A percentile compares a stretch with the other conserved stretches of the same genome.
These are phyloP conservation scores for Neurospora tetrasperma DNA, from an alignment of 495 filamentous ascomycete genomes.

Conservation along the genomic window DNA sequence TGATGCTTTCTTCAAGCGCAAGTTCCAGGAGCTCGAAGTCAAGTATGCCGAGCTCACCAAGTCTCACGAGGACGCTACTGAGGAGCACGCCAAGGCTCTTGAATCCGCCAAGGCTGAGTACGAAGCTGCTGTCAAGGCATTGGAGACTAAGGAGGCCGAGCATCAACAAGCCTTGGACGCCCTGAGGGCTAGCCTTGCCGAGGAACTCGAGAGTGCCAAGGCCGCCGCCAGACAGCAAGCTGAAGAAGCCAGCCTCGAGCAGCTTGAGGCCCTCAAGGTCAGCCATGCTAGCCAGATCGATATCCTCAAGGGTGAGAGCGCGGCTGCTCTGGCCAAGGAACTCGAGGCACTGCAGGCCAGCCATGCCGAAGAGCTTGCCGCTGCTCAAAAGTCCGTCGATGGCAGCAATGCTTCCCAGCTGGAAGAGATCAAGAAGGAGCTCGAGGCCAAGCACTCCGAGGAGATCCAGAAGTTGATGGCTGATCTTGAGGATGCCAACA, in stretches of 20 bases:
- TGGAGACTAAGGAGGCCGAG: slow-evolving; percentile 32
- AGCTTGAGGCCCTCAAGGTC: slow-evolving; percentile 35
- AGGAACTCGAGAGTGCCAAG: slow-evolving; percentile 35
- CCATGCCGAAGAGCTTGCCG: slow-evolving; percentile 27
- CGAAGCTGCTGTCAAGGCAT: slow-evolving; percentile 22
- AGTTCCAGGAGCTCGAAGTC: slow-evolving; percentile 40
- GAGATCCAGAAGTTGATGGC: slow-evolving; percentile 11
- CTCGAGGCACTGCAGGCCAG: slow-evolving; percentile 31
- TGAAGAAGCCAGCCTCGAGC: slow-evolving; percentile 24
- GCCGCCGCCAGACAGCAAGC: slow-evolving; percentile 28
- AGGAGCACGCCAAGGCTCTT: slow-evolving; percentile 28
- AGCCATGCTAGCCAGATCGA: slow-evolving; percentile 38
- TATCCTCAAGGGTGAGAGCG: slow-evolving; percentile 29
- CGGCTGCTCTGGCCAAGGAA: slow-evolving; percentile 26
- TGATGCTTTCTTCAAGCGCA: slow-evolving; percentile 44
- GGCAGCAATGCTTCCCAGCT: slow-evolving; percentile 19
- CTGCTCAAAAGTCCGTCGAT: slow-evolving; percentile 18
- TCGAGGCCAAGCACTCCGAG: slow-evolving; percentile 29
- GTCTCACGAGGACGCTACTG: slow-evolving; percentile 28
- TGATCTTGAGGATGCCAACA: slow-evolving; percentile 4
- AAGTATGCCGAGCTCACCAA: slow-evolving; percentile 35
- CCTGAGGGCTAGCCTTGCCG: slow-evolving; percentile 34
- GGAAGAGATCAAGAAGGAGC: slow-evolving; percentile 22
- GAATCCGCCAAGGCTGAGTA: slow-evolving; percentile 28
- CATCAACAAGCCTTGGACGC: slow-evolving; percentile 34